Conservation (phyloP, 495 filamentous ascomycete species). For the Glonium stellatum region DNA sequence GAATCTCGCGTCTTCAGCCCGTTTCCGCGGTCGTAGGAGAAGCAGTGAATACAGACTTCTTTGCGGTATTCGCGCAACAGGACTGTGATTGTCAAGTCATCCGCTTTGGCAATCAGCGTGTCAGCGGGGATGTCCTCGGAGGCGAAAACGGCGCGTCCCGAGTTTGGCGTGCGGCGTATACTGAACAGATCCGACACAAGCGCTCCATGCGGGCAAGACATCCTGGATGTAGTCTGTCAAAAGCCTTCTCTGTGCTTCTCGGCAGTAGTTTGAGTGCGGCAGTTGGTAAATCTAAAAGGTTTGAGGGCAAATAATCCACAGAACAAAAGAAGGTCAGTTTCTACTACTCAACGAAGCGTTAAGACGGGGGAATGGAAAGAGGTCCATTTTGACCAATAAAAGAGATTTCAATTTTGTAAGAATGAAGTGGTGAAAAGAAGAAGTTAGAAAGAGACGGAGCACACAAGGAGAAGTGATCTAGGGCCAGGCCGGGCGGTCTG, state of each 20-base stretch:
- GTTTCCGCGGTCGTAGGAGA: conserved; percentile 33
- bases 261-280: background rate
- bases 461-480: background rate
- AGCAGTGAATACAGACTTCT: conserved; percentile 38
- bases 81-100: conserved; percentile 24
- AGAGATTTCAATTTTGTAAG: background rate
- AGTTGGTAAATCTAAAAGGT: no score
- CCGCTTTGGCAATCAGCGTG: conserved; percentile 20
- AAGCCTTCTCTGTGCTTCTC: background rate
- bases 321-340: background rate
- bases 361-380: background rate
- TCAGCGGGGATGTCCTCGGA: conserved; percentile 17
- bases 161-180: conserved; percentile 27
- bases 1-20: conserved; percentile 24
- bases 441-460: background rate
- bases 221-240: background rate
- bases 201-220: background rate
- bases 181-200: conserved; percentile 22
- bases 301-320: no score
- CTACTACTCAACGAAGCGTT: background rate
- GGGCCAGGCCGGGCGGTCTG: background rate
- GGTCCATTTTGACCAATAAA: background rate
- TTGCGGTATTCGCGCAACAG: conserved; percentile 34
- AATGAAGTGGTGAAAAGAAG: background rate
- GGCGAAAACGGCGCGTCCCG: conserved; percentile 35